These are phyloP conservation scores for Boletus vinaceobasis DNA, from an alignment of 768 basidiomycete genomes.

Conservation along the genomic window DNA sequence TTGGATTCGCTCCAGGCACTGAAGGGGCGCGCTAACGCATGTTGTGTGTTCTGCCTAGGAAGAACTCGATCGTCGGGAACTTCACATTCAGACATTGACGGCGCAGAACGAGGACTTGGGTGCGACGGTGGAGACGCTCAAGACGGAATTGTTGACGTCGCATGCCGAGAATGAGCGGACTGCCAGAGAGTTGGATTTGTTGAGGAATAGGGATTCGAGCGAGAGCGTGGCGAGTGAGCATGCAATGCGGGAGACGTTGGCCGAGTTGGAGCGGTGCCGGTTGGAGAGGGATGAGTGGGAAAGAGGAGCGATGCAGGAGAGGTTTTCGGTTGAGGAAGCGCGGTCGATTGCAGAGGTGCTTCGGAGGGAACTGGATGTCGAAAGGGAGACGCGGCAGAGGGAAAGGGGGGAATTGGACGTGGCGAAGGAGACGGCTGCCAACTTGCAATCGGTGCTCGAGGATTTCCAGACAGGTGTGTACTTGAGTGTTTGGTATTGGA, in stretches of 20 bases:
- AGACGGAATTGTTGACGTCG: conserved; percentile 72
- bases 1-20: not conserved
- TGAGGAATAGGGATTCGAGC: conserved; percentile 63
- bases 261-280: conserved; percentile 83
- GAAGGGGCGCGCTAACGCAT: not conserved
- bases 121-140: conserved; percentile 72
- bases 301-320: conserved; percentile 57
- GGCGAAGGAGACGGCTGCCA: conserved; percentile 71
- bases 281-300: conserved; percentile 81
- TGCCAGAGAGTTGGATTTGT: conserved; percentile 62
- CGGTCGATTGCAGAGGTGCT: conserved; percentile 53
- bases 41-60: conserved; percentile 54
- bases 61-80: conserved; percentile 93
- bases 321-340: conserved; percentile 67
- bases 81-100: conserved; percentile 73
- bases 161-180: conserved; percentile 73
- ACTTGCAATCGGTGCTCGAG: conserved; percentile 88
- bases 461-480: conserved; percentile 87
- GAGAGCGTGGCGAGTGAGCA: conserved; percentile 71
- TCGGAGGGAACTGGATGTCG: conserved; percentile 64
- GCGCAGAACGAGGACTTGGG: conserved; percentile 74
- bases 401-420: conserved; percentile 56
- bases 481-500: not conserved
- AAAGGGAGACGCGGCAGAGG: conserved; percentile 55
- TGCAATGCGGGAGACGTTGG: conserved; percentile 75